A percentile compares a stretch with the other conserved stretches of the same genome.
Evolutionary conservation across 2,329 filamentous ascomycete species (phyloP).

Genomic region (Elsinoe fawcettii): DNA sequence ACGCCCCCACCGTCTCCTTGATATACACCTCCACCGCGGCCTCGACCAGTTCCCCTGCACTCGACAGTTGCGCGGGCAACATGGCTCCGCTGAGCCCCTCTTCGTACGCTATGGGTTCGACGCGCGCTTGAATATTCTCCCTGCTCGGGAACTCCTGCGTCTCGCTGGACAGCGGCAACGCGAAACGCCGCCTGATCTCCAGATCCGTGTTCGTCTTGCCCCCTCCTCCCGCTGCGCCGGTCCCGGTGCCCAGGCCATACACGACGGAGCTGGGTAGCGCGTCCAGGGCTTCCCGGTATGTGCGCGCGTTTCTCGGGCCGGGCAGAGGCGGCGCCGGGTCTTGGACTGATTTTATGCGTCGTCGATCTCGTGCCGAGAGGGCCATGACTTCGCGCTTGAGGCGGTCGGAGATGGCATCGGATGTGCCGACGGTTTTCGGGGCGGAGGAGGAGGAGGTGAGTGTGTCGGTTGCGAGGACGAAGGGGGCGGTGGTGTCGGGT

Average conservation of each 20-base stretch:
- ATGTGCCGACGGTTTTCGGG: constrained; percentile 35
- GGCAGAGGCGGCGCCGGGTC: constrained; percentile 15
- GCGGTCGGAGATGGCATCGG: constrained; percentile 55
- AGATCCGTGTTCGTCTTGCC: constrained; percentile 50
- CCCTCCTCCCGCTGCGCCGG: neutral
- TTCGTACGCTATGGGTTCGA: constrained; percentile 60
- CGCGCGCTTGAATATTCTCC: constrained; percentile 49
- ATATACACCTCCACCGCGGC: constrained; percentile 56
- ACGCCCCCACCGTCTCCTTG: constrained; percentile 50
- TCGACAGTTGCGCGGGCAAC: constrained; percentile 30
- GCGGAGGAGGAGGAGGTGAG: constrained; percentile 55
- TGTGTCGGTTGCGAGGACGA: constrained; percentile 66
- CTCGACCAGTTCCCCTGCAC: constrained; percentile 52
- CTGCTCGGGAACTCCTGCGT: constrained; percentile 56
- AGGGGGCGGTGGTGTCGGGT: constrained; percentile 51
- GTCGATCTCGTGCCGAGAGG: constrained; percentile 51
- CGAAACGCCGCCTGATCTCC: constrained; percentile 58
- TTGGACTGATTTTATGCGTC: constrained; percentile 37
- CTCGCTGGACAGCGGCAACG: constrained; percentile 53
- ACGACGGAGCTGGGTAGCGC: constrained; percentile 2
- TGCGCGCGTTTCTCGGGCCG: constrained; percentile 8
- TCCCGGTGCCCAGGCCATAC: neutral
- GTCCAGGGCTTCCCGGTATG: constrained; percentile 12
- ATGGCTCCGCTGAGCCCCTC: constrained; percentile 51
- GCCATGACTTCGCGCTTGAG: constrained; percentile 59